Conservation (phyloP, 2,329 filamentous ascomycete genomes). For the Pestalotiopsis sp. region DNA sequence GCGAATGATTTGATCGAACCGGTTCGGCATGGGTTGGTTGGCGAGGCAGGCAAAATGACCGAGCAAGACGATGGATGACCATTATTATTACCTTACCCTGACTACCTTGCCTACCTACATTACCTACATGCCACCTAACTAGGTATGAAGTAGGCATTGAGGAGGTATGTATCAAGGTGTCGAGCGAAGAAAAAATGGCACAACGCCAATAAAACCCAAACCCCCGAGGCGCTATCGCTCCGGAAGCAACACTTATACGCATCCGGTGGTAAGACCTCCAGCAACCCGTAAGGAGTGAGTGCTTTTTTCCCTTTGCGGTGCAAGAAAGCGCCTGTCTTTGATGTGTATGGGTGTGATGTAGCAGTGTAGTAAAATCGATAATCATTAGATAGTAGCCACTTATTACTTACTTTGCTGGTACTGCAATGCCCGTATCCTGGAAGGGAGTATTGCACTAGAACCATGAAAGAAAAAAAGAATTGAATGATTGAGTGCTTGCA, state of each 20-base stretch:
- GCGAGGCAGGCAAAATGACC: background rate
- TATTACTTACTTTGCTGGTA: background rate
- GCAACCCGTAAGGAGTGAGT: background rate
- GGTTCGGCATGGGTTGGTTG: background rate
- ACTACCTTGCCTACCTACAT: background rate
- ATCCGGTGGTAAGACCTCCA: background rate
- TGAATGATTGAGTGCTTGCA: background rate
- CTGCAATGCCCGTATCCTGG: background rate
- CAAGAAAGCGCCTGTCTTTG: too few relatives aligned
- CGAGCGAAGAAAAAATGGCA: background rate
- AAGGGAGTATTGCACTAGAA: background rate
- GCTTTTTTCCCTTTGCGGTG: background rate
- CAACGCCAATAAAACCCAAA: background rate
- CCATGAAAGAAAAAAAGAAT: background rate
- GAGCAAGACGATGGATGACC: background rate
- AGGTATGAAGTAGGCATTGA: background rate
- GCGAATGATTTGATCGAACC: background rate
- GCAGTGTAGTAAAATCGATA: background rate
- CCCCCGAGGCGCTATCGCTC: background rate
- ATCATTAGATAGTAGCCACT: background rate
- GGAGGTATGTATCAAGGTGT: background rate
- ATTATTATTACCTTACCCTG: background rate
- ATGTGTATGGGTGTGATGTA: too few relatives aligned
- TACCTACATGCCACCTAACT: background rate
- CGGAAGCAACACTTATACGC: background rate